phyloP scores from a whole-genome alignment of 306 rosid species.

The Trichosanthes cucumerina region DNA sequence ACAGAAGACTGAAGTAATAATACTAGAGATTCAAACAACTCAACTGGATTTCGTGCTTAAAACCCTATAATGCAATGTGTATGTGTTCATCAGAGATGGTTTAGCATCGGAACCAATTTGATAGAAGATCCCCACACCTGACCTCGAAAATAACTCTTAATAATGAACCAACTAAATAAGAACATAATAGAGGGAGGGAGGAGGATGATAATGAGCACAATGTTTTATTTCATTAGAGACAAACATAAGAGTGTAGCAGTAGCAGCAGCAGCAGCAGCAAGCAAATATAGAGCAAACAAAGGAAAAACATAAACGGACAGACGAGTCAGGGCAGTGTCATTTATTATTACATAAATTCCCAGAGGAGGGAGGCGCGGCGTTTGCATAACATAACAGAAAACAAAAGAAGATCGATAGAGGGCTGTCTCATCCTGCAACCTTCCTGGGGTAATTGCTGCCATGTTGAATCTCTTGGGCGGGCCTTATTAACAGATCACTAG shows the following conservation, averaged over 20 bases:
- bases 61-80: no score
- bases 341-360: not conserved
- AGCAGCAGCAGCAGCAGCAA: no score
- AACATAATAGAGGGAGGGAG: not conserved
- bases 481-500: constrained; percentile 49
- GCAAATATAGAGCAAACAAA: no score
- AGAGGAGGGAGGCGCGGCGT: not conserved
- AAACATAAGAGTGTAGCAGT: no score
- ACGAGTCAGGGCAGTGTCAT: not conserved
- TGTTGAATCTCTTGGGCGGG: constrained; percentile 45
- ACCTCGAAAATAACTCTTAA: no score
- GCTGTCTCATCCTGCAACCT: constrained; percentile 53
- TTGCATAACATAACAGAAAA: not conserved
- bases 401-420: no score
- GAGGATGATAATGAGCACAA: not conserved
- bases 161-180: not conserved
- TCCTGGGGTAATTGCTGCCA: constrained; percentile 51
- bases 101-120: no score
- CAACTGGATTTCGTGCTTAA: no score
- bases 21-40: no score
- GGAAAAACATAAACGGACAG: not conserved
- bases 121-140: no score
- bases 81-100: no score
- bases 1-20: no score
- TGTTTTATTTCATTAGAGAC: not conserved